Base-by-base conservation (phyloP, 176 grass and related monocot genomes). In the Eremochloa ophiuroides region DNA sequence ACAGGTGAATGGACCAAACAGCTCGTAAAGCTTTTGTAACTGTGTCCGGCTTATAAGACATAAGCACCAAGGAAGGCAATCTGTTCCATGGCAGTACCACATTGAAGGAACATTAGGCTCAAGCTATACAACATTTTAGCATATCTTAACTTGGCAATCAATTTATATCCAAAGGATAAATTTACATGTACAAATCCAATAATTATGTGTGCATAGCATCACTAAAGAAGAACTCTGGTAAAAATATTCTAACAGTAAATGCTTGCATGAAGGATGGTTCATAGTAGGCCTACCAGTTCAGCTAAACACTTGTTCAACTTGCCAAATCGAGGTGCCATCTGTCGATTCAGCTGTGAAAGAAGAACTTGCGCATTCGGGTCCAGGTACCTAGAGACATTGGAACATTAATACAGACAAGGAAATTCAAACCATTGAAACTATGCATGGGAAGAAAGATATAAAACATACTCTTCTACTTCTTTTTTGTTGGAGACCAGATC, bases 321-420 rank as follows among this genome's bases (percentile, higher is more conserved):
- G 51, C 80, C 90, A 93, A 98, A 98, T 27, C 77, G 78, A 74
- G 96, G 96, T 50, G 88, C 88, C 96, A 99, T 99, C 76, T 99
- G 84, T 58, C 77, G 76, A 88, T 99, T 99, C 67, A 99, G 85
- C 80, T 93, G 88, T 84, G 93, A 95, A 76, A 95, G 69, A 75
- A 99, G 87, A 91, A 88, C 33, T 35, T 78, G 73, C 13, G 96
- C 90, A 25, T 95, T 91, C n/a, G 96, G 96, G 78, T 95, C 87
- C 25, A 99, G 85, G 74, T 95, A 99, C 48, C 96, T 95, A 86
- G 55, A 71, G 79, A 58, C 42, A 79, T 69, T 29, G 85, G 34
- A 64, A 38, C 12, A 77, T 69, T 34, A 76, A 20, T 56, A 40
- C 1, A 65, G 29, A 51, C 66, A 39, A 48, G 63, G 1, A 3